Conservation (phyloP, 768 basidiomycete genomes). For the Termitomyces sp. region DNA sequence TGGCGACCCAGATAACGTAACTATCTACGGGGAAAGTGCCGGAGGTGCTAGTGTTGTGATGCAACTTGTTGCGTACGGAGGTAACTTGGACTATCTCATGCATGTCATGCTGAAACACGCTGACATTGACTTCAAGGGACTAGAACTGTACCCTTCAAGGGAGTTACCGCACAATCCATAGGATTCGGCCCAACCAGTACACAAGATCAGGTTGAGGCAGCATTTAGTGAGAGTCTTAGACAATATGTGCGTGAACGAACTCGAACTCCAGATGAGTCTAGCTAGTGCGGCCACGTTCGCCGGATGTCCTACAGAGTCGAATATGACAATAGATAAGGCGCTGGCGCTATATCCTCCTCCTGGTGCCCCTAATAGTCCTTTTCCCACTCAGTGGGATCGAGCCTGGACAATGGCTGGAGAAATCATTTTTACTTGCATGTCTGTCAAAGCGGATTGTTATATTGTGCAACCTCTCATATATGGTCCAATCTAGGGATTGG, state of each 20-base stretch:
- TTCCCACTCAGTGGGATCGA: slow-evolving; percentile 33
- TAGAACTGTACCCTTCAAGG: slow-evolving; percentile 30
- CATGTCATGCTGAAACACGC: neutral
- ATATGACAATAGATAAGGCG: neutral
- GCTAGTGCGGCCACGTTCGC: neutral
- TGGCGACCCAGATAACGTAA: slow-evolving; percentile 24
- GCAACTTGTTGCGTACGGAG: slow-evolving; percentile 39
- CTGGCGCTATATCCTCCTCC: slow-evolving; percentile 31
- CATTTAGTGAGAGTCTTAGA: slow-evolving; percentile 23
- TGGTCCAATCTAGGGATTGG: slow-evolving; percentile 26
- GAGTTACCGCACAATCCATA: slow-evolving; percentile 37
- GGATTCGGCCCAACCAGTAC: slow-evolving; percentile 32
- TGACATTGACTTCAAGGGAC: neutral
- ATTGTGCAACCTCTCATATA: neutral
- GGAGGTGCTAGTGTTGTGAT: slow-evolving; percentile 39
- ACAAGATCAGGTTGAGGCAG: slow-evolving; percentile 19
- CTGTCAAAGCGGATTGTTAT: slow-evolving; percentile 1
- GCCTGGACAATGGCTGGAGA: slow-evolving; percentile 36
- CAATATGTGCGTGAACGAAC: neutral
- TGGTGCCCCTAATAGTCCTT: slow-evolving; percentile 22
- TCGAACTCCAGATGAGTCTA: neutral
- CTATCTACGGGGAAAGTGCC: slow-evolving; percentile 33
- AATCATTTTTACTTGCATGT: slow-evolving; percentile 39
- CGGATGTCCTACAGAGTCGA: neutral
- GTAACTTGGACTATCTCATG: slow-evolving; percentile 18